A percentile compares a stretch with the other conserved stretches of the same genome.
Evolutionary conservation across 148 eudicot species (phyloP).

Genomic region (Chenopodium suecicum): DNA sequence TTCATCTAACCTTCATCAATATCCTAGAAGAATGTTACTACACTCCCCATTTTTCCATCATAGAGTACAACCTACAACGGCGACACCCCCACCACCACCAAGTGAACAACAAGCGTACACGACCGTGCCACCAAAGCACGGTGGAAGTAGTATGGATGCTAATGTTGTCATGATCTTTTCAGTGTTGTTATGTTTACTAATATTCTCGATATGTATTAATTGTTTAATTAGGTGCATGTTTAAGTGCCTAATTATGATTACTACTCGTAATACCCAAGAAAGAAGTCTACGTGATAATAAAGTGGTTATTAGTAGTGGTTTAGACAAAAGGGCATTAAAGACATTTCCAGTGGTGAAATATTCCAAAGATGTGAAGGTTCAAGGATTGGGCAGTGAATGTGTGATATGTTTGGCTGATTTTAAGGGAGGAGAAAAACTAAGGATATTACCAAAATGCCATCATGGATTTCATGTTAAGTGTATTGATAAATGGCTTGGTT

Average conservation of each 20-base stretch:
- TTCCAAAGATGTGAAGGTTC: constrained; percentile 42
- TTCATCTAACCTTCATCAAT: background rate
- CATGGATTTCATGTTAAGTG: constrained; percentile 82
- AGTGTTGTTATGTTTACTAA: constrained; percentile 23
- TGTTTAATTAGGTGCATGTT: constrained; percentile 29
- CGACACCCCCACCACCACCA: constrained; percentile 2
- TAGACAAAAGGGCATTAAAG: constrained; percentile 60
- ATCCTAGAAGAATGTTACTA: constrained; percentile 26
- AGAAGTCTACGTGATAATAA: background rate
- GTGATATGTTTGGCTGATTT: constrained; percentile 73
- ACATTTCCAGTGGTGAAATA: constrained; percentile 59
- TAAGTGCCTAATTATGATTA: constrained; percentile 22
- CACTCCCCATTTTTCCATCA: constrained; percentile 11
- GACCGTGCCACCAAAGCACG: background rate
- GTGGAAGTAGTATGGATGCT: constrained; percentile 4
- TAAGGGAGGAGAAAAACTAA: constrained; percentile 42
- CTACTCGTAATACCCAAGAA: background rate
- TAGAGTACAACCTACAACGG: background rate
- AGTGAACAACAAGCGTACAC: background rate
- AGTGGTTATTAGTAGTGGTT: constrained; percentile 1
- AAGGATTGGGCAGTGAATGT: constrained; percentile 56
- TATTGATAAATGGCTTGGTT: constrained; percentile 73
- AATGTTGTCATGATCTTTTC: constrained; percentile 29
- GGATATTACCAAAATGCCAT: constrained; percentile 70
- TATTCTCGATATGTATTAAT: constrained; percentile 31